Evolutionary conservation across 2,329 filamentous ascomycete genomes (phyloP).

Genomic region (Ophiostoma sp.): DNA sequence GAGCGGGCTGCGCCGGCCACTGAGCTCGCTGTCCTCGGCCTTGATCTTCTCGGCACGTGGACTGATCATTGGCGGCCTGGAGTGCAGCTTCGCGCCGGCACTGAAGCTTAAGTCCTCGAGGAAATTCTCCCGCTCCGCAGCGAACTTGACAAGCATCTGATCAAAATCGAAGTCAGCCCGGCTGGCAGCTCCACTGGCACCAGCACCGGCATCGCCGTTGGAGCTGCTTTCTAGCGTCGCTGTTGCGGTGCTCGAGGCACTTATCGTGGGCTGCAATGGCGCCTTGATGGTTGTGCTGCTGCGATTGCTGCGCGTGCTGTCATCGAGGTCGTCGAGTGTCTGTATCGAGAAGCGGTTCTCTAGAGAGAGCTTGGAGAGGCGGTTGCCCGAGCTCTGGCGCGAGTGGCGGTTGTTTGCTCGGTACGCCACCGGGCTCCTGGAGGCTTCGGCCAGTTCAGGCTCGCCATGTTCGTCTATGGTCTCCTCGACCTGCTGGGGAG

Average conservation of each 20-base stretch:
- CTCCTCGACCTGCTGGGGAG: slow-evolving; percentile 50
- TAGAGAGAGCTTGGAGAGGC: slow-evolving; percentile 53
- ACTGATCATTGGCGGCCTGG: slow-evolving; percentile 70
- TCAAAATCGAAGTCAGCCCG: slow-evolving; percentile 82
- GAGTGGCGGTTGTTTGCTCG: slow-evolving; percentile 54
- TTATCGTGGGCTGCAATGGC: slow-evolving; percentile 26
- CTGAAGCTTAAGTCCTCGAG: slow-evolving; percentile 88
- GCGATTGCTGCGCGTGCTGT: slow-evolving; percentile 61
- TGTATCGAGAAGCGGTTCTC: slow-evolving; percentile 53
- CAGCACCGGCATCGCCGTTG: slow-evolving; percentile 35
- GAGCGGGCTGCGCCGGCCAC: slow-evolving; percentile 56
- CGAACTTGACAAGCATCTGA: slow-evolving; percentile 88
- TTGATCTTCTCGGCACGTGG: slow-evolving; percentile 80
- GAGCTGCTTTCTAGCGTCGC: not conserved
- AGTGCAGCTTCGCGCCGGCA: slow-evolving; percentile 74
- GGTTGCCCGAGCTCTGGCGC: slow-evolving; percentile 60
- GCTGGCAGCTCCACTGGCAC: slow-evolving; percentile 39
- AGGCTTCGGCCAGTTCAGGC: slow-evolving; percentile 45
- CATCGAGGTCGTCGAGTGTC: slow-evolving; percentile 59
- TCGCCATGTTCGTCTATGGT: slow-evolving; percentile 66
- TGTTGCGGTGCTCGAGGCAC: not conserved
- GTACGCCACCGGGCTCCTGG: slow-evolving; percentile 32
- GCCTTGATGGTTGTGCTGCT: slow-evolving; percentile 64
- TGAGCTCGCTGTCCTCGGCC: slow-evolving; percentile 62
- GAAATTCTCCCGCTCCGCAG: slow-evolving; percentile 90